A percentile compares a stretch with the other conserved stretches of the same genome.
Conservation (phyloP, 2,329 filamentous ascomycete genomes). For the Byssothecium circinans region DNA sequence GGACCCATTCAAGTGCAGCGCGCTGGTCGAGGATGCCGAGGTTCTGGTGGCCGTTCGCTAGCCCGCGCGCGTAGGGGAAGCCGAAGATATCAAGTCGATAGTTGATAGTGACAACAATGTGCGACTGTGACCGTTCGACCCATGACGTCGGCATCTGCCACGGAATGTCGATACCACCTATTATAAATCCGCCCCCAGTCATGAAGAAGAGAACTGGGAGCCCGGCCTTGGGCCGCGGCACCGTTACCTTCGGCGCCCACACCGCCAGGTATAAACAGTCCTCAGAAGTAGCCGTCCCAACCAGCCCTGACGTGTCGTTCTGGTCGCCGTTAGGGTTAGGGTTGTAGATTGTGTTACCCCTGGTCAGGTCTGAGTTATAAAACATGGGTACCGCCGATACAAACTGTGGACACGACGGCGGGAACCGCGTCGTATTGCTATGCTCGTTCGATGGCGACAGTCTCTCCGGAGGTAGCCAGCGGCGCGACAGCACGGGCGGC, state of each 20-base stretch:
- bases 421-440: slow-evolving; percentile 15
- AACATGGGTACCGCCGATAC: slow-evolving; percentile 19
- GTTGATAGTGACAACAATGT: slow-evolving; percentile 23
- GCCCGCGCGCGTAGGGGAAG: slow-evolving; percentile 28
- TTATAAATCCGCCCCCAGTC: slow-evolving; percentile 49
- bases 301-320: slow-evolving; percentile 22
- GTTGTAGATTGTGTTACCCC: slow-evolving; percentile 37
- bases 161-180: slow-evolving; percentile 48
- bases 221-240: slow-evolving; percentile 3
- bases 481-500: slow-evolving; percentile 26
- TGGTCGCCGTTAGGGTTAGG: too few relatives aligned
- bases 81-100: slow-evolving; percentile 41
- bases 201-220: slow-evolving; percentile 52
- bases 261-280: slow-evolving; percentile 52
- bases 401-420: slow-evolving; percentile 30
- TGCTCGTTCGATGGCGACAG: slow-evolving; percentile 11
- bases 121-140: slow-evolving; percentile 31
- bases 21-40: slow-evolving; percentile 41
- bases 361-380: slow-evolving; percentile 26
- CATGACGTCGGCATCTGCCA: slow-evolving; percentile 21
- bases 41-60: slow-evolving; percentile 29
- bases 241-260: slow-evolving; percentile 43
- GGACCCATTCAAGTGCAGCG: slow-evolving; percentile 38
- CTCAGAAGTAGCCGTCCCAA: slow-evolving; percentile 28
- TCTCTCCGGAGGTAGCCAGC: slow-evolving; percentile 32